These are phyloP conservation scores for Madurella mycetomatis DNA, from an alignment of 2,329 filamentous ascomycete species.

Conservation along the genomic window DNA sequence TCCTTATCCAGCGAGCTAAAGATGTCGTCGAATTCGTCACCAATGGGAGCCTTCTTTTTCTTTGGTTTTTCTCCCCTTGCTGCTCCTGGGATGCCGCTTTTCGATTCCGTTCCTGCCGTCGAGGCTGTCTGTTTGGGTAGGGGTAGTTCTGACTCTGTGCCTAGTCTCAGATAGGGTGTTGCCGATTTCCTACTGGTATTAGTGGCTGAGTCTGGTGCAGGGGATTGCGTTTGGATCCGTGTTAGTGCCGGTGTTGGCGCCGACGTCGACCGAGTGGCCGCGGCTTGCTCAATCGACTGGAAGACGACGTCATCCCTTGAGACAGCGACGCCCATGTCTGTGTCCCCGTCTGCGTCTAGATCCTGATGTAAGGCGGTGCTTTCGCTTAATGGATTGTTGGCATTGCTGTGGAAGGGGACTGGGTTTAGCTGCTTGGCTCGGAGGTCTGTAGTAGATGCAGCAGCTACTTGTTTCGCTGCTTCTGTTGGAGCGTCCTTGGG, in stretches of 20 bases:
- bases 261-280: not conserved
- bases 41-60: not conserved
- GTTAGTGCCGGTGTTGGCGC: not conserved
- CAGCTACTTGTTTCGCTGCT: not conserved
- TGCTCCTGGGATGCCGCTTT: not conserved
- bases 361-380: not conserved
- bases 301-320: slow-evolving; percentile 21
- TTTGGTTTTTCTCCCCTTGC: not conserved
- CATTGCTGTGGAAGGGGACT: not conserved
- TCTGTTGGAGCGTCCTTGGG: slow-evolving; percentile 17
- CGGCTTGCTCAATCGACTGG: slow-evolving; percentile 3
- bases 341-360: not conserved
- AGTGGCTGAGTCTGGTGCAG: slow-evolving; percentile 36
- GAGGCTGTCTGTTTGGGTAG: not conserved
- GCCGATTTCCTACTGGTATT: slow-evolving; percentile 22
- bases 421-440: not conserved
- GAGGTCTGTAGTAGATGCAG: too few relatives aligned
- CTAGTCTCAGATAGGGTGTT: not conserved
- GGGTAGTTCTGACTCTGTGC: slow-evolving; percentile 41
- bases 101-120: not conserved
- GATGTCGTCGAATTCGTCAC: slow-evolving; percentile 18
- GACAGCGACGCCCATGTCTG: slow-evolving; percentile 25
- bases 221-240: slow-evolving; percentile 46
- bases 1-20: slow-evolving; percentile 5
- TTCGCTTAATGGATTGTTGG: not conserved